Conservation (phyloP, 352 stramenopile genomes). For the Phytophthora capsici region DNA sequence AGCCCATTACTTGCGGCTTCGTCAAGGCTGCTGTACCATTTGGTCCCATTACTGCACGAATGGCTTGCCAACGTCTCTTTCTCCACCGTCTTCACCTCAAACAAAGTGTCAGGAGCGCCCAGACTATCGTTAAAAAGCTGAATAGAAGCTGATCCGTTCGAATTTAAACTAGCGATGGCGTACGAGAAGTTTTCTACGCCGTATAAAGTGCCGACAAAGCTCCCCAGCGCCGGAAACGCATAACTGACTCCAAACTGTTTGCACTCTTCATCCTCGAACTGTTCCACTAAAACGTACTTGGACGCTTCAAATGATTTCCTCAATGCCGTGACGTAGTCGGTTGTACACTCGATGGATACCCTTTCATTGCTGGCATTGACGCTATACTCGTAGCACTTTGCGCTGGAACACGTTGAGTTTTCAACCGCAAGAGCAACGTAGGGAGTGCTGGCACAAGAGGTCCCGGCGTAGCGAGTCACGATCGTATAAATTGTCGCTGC, state of each 20-base stretch:
- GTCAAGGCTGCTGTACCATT: too few species aligned
- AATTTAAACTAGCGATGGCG: neutral
- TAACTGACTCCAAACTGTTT: neutral
- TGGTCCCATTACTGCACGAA: too few species aligned
- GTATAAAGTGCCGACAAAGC: neutral
- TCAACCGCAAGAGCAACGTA: neutral
- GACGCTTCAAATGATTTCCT: slow-evolving; percentile 13
- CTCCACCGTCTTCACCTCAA: neutral
- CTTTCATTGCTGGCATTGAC: neutral
- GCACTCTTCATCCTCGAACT: neutral
- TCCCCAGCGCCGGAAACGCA: neutral
- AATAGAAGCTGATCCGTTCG: neutral
- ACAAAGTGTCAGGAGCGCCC: neutral
- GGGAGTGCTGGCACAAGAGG: neutral
- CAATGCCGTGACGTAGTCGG: slow-evolving; percentile 37
- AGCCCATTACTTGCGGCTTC: too few species aligned
- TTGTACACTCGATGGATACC: slow-evolving; percentile 18
- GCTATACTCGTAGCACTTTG: neutral
- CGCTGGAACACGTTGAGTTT: neutral
- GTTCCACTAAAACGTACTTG: neutral
- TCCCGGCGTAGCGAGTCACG: neutral
- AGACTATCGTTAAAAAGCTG: neutral
- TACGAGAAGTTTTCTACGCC: neutral
- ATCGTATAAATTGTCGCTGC: neutral
- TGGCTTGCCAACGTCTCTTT: neutral